These are phyloP conservation scores for Bruguiera sexangula DNA, from an alignment of 345 rosid species.

Conservation along the genomic window DNA sequence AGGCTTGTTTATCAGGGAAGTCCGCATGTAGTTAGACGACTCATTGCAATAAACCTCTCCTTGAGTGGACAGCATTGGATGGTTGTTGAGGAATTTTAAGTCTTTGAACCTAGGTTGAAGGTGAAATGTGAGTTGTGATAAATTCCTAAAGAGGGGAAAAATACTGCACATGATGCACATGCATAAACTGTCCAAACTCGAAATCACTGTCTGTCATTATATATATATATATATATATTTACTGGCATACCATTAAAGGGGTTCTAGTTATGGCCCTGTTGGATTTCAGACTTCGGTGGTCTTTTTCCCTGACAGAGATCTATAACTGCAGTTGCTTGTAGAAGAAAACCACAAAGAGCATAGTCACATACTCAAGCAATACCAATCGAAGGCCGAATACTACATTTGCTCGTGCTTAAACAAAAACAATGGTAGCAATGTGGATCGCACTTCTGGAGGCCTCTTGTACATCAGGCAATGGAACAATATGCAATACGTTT, in stretches of 20 bases:
- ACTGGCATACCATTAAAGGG: neutral
- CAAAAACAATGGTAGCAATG: conserved; percentile 58
- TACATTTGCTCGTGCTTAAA: conserved; percentile 83
- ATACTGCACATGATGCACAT: neutral
- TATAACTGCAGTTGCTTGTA: conserved; percentile 45
- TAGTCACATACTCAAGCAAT: conserved; percentile 38
- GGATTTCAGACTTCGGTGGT: neutral
- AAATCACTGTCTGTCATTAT: neutral
- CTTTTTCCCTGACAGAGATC: neutral
- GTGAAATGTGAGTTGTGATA: neutral
- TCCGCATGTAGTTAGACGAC: conserved; percentile 5
- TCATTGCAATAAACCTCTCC: neutral
- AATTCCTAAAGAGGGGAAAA: neutral
- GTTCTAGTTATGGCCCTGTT: neutral
- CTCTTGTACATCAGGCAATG: conserved; percentile 80
- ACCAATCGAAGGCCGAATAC: conserved; percentile 73
- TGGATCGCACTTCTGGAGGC: conserved; percentile 71
- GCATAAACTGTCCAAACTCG: neutral
- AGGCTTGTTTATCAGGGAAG: conserved; percentile 5
- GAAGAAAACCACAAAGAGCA: conserved; percentile 55
- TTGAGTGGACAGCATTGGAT: neutral
- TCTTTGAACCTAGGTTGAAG: neutral
- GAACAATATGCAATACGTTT: conserved; percentile 99
- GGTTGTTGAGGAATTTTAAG: neutral
- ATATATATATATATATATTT: neutral